Conservation (phyloP, 1,284 basidiomycete species). For the Cutaneotrichosporon sp. region DNA sequence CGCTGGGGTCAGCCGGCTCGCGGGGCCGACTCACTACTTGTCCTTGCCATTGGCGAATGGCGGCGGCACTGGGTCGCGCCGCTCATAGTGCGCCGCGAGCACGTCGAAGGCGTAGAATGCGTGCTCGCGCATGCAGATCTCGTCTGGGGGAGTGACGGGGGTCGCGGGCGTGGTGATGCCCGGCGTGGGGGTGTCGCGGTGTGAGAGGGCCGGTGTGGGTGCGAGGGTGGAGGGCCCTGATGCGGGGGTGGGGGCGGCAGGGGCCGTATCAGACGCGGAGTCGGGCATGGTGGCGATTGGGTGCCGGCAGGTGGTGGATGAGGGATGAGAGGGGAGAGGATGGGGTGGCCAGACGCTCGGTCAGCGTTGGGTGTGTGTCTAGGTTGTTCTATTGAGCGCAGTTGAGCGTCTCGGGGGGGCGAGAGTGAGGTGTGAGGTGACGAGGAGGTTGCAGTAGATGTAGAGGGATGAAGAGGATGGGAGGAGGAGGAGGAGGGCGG, state of each 20-base stretch:
- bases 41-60: conserved; percentile 37
- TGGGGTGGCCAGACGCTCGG: not conserved
- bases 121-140: conserved; percentile 49
- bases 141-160: conserved; percentile 19
- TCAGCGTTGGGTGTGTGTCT: not conserved
- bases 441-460: too few species aligned
- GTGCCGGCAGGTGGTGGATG: not conserved
- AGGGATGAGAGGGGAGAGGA: not conserved
- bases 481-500: not conserved
- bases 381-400: not conserved
- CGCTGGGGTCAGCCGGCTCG: conserved; percentile 62
- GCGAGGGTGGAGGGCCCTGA: not conserved
- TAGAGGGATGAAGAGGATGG: not conserved
- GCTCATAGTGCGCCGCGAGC: conserved; percentile 50
- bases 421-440: too few species aligned
- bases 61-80: conserved; percentile 17
- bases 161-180: conserved; percentile 20
- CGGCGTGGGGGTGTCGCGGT: conserved; percentile 17
- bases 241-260: not conserved
- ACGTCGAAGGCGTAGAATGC: conserved; percentile 58
- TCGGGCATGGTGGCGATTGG: conserved; percentile 3
- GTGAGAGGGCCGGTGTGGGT: conserved; percentile 10
- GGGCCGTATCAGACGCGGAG: not conserved
- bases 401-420: too few species aligned
- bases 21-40: conserved; percentile 41